phyloP scores from a whole-genome alignment of 2,329 filamentous ascomycete species.

The Paraphaeosphaeria minitans region DNA sequence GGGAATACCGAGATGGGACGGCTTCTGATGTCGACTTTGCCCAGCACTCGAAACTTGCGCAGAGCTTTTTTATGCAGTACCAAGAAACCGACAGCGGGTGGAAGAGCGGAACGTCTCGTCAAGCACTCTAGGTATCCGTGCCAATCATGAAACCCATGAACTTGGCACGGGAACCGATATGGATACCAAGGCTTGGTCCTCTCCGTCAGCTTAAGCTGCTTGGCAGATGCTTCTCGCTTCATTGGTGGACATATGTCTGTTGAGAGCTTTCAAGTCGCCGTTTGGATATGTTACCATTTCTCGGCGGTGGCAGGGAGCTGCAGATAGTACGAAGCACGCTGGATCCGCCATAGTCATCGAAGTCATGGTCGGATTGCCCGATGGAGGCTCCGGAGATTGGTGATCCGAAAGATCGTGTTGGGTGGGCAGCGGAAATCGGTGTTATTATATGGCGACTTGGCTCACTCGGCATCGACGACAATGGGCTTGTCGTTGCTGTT shows the following conservation, averaged over 20 bases:
- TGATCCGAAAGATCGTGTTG: background rate
- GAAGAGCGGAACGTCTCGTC: background rate
- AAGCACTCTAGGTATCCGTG: background rate
- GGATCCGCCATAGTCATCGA: background rate
- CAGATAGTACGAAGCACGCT: too few relatives aligned
- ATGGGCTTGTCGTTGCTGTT: background rate
- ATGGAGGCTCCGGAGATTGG: background rate
- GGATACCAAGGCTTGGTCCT: constrained; percentile 6
- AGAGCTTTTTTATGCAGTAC: background rate
- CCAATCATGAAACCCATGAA: background rate
- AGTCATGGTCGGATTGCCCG: background rate
- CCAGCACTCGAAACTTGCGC: background rate
- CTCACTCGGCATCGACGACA: background rate
- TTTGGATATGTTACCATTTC: too few relatives aligned
- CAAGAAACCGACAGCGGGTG: background rate
- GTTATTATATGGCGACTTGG: background rate
- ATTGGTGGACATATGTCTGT: background rate
- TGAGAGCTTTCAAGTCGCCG: too few relatives aligned
- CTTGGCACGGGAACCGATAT: background rate
- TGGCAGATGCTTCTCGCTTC: background rate
- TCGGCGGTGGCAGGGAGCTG: too few relatives aligned
- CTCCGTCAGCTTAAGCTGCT: background rate
- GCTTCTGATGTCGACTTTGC: background rate
- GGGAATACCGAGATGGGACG: background rate
- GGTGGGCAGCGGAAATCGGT: background rate